Evolutionary conservation across 768 basidiomycete species (phyloP).

Genomic region (Termitomyces eurrhizus): DNA sequence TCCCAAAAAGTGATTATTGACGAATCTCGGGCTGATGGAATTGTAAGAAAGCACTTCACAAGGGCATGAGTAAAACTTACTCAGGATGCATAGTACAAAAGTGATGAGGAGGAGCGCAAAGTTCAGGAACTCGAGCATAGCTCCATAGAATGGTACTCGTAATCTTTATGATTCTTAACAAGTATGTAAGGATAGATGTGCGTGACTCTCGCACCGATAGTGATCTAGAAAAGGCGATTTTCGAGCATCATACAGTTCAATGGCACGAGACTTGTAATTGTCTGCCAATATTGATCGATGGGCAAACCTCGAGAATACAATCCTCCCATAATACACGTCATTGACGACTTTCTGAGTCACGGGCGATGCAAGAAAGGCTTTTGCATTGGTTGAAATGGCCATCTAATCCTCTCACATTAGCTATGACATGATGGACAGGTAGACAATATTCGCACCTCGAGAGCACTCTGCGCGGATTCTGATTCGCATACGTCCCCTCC

Average conservation of each 20-base stretch:
- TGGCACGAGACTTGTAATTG: constrained; percentile 79
- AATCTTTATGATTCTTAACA: constrained; percentile 39
- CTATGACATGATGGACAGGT: not conserved
- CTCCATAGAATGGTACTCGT: constrained; percentile 78
- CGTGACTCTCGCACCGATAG: constrained; percentile 48
- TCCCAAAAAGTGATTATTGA: too few species aligned
- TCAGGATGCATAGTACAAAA: constrained; percentile 71
- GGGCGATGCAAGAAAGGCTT: constrained; percentile 77
- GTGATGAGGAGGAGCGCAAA: constrained; percentile 63
- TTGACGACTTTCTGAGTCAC: constrained; percentile 85
- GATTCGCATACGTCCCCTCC: constrained; percentile 59
- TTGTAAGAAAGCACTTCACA: not conserved
- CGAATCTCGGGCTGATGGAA: constrained; percentile 50
- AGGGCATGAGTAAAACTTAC: constrained; percentile 38
- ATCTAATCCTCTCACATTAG: constrained; percentile 43
- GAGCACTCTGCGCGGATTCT: constrained; percentile 72
- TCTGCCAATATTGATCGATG: constrained; percentile 81
- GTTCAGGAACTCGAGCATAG: constrained; percentile 75
- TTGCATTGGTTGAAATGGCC: constrained; percentile 84
- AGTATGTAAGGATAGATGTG: not conserved
- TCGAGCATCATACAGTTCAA: constrained; percentile 66
- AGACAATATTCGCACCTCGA: constrained; percentile 61
- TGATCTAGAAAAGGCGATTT: constrained; percentile 78
- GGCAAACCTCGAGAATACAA: constrained; percentile 60
- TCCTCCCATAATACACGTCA: constrained; percentile 81